phyloP scores from a whole-genome alignment of 805 yeast species.

The Ascoidea asiatica region DNA sequence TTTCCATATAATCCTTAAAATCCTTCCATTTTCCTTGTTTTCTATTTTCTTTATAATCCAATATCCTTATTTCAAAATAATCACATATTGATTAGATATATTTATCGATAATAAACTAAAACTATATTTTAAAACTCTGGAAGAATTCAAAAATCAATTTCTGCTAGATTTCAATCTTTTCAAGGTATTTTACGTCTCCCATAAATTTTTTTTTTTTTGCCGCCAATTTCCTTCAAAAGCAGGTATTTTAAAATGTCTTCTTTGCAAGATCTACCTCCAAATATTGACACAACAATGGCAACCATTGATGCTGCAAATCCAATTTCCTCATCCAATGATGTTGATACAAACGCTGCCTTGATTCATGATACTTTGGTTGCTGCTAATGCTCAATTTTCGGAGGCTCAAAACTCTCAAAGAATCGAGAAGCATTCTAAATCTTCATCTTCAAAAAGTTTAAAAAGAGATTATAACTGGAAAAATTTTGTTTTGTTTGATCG shows the following conservation, averaged over 20 bases:
- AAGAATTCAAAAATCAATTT: too few relatives aligned
- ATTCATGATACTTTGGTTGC: too few relatives aligned
- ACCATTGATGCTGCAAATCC: neutral
- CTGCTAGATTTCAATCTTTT: neutral
- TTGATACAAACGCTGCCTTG: too few relatives aligned
- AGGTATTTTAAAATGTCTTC: neutral
- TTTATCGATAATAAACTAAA: neutral
- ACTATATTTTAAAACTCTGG: neutral
- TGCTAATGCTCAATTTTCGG: too few relatives aligned
- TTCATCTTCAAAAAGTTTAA: slow-evolving; percentile 1
- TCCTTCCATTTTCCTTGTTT: neutral
- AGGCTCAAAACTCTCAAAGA: too few relatives aligned
- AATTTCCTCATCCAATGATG: too few relatives aligned
- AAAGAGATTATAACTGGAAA: slow-evolving; percentile 6
- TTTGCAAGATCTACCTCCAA: neutral
- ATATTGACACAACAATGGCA: neutral
- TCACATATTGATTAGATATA: neutral
- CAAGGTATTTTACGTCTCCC: neutral
- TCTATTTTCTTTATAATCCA: neutral
- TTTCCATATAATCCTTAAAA: neutral
- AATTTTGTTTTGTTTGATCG: slow-evolving; percentile 1
- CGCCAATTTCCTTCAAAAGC: neutral
- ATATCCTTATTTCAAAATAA: neutral
- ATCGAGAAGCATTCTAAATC: neutral
- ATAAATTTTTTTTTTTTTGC: too few relatives aligned